A percentile compares a stretch with the other conserved stretches of the same genome.
phyloP scores from a whole-genome alignment of 2,329 filamentous ascomycete genomes.

The Diaporthe amygdali region DNA sequence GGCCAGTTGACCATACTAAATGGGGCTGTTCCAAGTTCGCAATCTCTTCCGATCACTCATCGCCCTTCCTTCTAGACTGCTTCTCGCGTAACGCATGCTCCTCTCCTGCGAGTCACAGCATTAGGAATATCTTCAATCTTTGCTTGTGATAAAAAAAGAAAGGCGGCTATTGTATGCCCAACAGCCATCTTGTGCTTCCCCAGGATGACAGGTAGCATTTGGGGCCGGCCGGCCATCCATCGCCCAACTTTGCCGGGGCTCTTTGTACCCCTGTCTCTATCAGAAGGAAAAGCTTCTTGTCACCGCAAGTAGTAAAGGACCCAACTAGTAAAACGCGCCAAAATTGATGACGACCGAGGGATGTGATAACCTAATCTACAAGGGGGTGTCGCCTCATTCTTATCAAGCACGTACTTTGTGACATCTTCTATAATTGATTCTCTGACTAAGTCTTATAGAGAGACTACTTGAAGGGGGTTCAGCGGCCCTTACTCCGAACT shows the following conservation, averaged over 20 bases:
- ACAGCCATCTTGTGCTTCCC: conserved; percentile 1
- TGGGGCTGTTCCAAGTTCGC: neutral
- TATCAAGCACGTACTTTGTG: neutral
- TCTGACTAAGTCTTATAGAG: neutral
- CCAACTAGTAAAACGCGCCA: neutral
- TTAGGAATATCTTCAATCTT: neutral
- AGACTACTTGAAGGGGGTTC: no score
- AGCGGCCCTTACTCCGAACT: neutral
- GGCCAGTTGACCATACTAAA: neutral
- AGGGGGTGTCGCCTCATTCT: neutral
- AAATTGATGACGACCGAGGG: neutral
- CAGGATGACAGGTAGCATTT: conserved; percentile 7
- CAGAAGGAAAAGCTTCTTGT: neutral
- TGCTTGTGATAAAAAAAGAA: neutral
- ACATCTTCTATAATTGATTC: neutral
- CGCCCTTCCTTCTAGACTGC: neutral
- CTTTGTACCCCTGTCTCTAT: neutral
- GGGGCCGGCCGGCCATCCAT: neutral
- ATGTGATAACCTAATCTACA: neutral
- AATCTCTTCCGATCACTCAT: neutral
- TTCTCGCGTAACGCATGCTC: neutral
- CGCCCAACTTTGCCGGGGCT: neutral
- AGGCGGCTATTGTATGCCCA: neutral
- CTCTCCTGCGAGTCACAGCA: conserved; percentile 1
- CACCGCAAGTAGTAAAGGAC: neutral